These are phyloP conservation scores for Coemansia sp. DNA, from an alignment of 192 early-diverging fungal species.

Conservation along the genomic window DNA sequence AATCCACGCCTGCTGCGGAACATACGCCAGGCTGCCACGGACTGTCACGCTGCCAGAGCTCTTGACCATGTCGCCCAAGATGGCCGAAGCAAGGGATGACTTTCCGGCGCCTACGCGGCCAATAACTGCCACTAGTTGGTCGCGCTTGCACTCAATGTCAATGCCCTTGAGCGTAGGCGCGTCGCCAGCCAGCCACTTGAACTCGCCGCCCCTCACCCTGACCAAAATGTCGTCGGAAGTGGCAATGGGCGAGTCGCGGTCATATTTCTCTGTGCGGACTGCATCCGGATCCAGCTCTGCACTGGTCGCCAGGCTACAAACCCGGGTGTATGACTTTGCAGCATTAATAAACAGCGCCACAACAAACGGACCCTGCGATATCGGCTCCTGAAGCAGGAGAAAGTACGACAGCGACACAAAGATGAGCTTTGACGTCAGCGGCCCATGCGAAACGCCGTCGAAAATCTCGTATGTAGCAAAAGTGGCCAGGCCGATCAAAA, in stretches of 20 bases:
- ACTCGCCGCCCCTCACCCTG: slow-evolving; percentile 30
- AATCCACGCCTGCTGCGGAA: slow-evolving; percentile 65
- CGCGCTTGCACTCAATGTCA: slow-evolving; percentile 39
- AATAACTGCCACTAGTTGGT: slow-evolving; percentile 58
- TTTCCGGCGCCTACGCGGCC: slow-evolving; percentile 67
- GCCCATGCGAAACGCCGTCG: slow-evolving; percentile 47
- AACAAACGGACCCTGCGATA: slow-evolving; percentile 78
- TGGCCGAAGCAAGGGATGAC: slow-evolving; percentile 59
- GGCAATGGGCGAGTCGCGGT: slow-evolving; percentile 26
- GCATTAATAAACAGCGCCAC: slow-evolving; percentile 73
- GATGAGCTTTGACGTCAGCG: slow-evolving; percentile 64
- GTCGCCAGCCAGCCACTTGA: slow-evolving; percentile 57
- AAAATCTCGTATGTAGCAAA: slow-evolving; percentile 75
- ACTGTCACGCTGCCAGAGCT: slow-evolving; percentile 20
- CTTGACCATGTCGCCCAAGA: slow-evolving; percentile 57
- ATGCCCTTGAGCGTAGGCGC: slow-evolving; percentile 41
- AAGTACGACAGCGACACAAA: slow-evolving; percentile 91
- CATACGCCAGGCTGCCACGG: slow-evolving; percentile 53
- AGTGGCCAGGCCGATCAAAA: slow-evolving; percentile 76
- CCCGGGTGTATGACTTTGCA: slow-evolving; percentile 73
- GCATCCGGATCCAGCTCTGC: slow-evolving; percentile 76
- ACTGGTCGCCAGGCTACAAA: slow-evolving; percentile 69
- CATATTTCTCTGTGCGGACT: slow-evolving; percentile 41
- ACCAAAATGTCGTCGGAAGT: slow-evolving; percentile 25
- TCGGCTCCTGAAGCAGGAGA: slow-evolving; percentile 85